These are phyloP conservation scores for Myriosclerotinia curreyana DNA, from an alignment of 2,329 filamentous ascomycete species.

Conservation along the genomic window DNA sequence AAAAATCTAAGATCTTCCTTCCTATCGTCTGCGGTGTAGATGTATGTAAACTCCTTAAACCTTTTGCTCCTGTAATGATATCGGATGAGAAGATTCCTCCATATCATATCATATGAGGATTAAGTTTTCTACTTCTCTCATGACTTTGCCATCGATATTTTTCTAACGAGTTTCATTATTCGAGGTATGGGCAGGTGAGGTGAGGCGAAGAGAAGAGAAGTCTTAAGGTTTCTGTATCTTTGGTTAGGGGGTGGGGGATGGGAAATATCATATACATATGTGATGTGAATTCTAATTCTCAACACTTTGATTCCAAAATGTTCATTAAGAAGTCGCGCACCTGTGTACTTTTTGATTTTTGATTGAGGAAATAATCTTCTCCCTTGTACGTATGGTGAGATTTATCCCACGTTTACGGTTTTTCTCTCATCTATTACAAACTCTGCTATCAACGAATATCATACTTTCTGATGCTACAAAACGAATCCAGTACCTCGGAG, in stretches of 20 bases:
- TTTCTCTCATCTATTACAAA: not conserved
- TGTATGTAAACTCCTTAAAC: constrained; percentile 39
- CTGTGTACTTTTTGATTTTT: not conserved
- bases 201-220: no score
- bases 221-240: not conserved
- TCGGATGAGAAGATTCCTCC: constrained; percentile 30
- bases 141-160: constrained; percentile 23
- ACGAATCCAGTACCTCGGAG: not conserved
- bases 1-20: constrained; percentile 53
- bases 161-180: constrained; percentile 20
- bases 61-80: constrained; percentile 30
- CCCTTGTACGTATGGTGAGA: not conserved
- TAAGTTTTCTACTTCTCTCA: constrained; percentile 23
- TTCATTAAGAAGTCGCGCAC: not conserved
- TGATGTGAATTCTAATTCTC: not conserved
- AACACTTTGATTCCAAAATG: not conserved
- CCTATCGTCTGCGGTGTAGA: constrained; percentile 46
- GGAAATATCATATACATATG: no score
- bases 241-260: not conserved
- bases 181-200: not conserved
- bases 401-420: not conserved
- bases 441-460: not conserved
- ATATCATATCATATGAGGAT: constrained; percentile 29
- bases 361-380: not conserved
- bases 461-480: not conserved